A percentile compares a stretch with the other conserved stretches of the same genome.
Conservation (phyloP, 1,284 basidiomycete species). For the Trichosporon inkin region DNA sequence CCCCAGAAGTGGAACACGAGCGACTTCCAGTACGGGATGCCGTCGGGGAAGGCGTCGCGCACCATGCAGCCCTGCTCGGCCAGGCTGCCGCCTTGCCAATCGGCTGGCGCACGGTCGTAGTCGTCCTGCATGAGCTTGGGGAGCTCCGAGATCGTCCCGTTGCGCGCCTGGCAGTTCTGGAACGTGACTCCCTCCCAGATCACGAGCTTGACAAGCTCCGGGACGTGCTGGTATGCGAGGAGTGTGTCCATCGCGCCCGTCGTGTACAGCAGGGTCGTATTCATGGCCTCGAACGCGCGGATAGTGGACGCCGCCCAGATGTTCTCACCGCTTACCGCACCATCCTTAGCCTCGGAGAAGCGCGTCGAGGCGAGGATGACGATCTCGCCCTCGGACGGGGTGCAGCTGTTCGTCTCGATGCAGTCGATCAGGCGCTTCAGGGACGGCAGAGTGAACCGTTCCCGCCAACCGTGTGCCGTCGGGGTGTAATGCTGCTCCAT, state of each 20-base stretch:
- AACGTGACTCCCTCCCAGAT: slow-evolving; percentile 27
- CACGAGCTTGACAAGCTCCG: slow-evolving; percentile 28
- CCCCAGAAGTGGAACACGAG: slow-evolving; percentile 35
- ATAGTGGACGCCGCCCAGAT: slow-evolving; percentile 32
- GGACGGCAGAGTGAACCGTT: background rate
- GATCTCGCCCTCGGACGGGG: background rate
- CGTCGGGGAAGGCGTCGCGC: slow-evolving; percentile 22
- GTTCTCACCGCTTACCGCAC: background rate
- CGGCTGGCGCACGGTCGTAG: background rate
- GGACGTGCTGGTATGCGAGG: slow-evolving; percentile 35
- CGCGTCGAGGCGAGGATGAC: background rate
- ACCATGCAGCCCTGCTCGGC: slow-evolving; percentile 25
- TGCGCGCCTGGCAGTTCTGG: slow-evolving; percentile 22
- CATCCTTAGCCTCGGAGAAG: background rate
- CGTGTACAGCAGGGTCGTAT: slow-evolving; percentile 34
- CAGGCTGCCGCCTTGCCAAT: slow-evolving; percentile 19
- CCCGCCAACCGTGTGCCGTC: background rate
- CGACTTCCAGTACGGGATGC: slow-evolving; percentile 32
- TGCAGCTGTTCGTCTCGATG: background rate
- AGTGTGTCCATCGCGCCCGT: slow-evolving; percentile 29
- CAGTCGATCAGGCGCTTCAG: background rate
- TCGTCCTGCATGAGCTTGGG: background rate
- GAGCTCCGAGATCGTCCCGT: slow-evolving; percentile 13
- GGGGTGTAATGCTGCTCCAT: background rate
- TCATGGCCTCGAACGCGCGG: slow-evolving; percentile 26